phyloP scores from a whole-genome alignment of 768 basidiomycete species.

The Termitomyces sp. region DNA sequence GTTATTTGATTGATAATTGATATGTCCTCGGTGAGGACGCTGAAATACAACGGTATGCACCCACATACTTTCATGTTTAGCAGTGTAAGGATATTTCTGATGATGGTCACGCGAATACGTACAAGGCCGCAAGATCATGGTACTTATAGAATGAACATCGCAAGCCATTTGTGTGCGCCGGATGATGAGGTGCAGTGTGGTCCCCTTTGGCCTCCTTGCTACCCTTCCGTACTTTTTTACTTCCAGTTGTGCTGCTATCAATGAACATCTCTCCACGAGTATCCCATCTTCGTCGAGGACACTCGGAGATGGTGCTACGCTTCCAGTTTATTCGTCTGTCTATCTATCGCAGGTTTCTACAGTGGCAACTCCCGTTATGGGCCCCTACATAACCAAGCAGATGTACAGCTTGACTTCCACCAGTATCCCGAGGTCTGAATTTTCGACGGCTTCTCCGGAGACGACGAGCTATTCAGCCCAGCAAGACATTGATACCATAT shows the following conservation, averaged over 20 bases:
- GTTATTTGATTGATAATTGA: background rate
- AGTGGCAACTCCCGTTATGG: background rate
- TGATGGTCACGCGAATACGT: background rate
- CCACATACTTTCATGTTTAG: background rate
- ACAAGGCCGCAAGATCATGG: background rate
- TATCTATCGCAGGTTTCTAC: background rate
- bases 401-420: background rate
- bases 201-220: background rate
- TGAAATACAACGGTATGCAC: background rate
- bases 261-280: background rate
- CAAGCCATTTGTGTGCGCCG: background rate
- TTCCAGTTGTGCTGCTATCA: background rate
- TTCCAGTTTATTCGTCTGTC: background rate
- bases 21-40: too few relatives aligned
- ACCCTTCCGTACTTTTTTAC: background rate
- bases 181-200: background rate
- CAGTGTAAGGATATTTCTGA: background rate
- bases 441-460: background rate
- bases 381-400: background rate
- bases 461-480: conserved; percentile 14
- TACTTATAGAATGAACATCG: background rate
- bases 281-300: background rate
- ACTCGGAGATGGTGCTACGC: background rate
- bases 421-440: background rate
- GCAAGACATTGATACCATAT: conserved; percentile 26